Base-by-base conservation (phyloP, 371 early-diverging fungal genomes). In the Apophysomyces sp. region DNA sequence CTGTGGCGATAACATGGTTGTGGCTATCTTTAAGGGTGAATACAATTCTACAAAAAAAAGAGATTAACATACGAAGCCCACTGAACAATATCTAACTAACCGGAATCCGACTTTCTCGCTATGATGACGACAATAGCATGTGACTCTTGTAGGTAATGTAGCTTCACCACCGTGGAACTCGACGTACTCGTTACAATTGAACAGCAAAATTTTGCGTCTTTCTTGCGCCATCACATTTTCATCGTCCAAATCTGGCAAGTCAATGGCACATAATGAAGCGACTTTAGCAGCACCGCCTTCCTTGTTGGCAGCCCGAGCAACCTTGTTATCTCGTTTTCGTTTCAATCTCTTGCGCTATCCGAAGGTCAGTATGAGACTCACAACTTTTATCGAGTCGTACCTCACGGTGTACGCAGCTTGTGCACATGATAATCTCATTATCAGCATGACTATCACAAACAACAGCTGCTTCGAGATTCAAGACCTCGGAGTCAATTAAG, bases 21-120 rank as follows among this genome's bases (percentile, higher is more conserved):
- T 70, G 71, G 56, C 70, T 57, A 64, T 93, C 90, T 18, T 77
- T 77, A 54, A 89, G 69, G 37, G 84, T 80, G 66, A 92, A 87
- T 41, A 86, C 86, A 58, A 94, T 71, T 63, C 82, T 80, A 58
- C 28, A 57, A 54, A 59, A n/a, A n/a, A 52, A 59, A 53, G 56
- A 37, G 11, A 52, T 51, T 4, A 52, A 21, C 30, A 21, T 32
- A 24, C 26, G 34, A 31, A 21, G 6, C 32, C 26, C 34, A 49
- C 16, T 28, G 55, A 54, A 28, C 27, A 39, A 8, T 30, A 1
- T 30, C 27, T 29, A n/a, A n/a, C 18, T 18, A 21, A 74, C 88
- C 75, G 88, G 67, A 96, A 96, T 0, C 97, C 97, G 11, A 84
- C 77, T 73, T 94, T 95, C 70, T 96, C 97, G 63, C 82, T 82